Conservation (phyloP, 257 asterid species). For the Coffea eugenioides region DNA sequence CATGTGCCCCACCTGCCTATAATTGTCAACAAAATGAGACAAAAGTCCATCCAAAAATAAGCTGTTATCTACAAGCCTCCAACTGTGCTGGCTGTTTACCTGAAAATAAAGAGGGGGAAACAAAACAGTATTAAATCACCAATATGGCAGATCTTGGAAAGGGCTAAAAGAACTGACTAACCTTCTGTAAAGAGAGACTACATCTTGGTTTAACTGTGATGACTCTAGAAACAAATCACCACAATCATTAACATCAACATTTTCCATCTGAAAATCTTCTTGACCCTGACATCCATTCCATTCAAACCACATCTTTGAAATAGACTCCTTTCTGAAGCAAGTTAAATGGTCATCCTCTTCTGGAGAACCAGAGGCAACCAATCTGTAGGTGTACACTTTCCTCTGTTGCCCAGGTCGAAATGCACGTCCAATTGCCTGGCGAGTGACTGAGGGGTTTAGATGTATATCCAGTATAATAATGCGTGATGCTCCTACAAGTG, state of each 20-base stretch:
- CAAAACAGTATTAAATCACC: not conserved
- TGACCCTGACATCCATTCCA: slow-evolving; percentile 71
- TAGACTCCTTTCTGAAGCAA: slow-evolving; percentile 86
- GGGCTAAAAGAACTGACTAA: slow-evolving; percentile 13
- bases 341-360: slow-evolving; percentile 78
- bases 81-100: not conserved
- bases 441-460: slow-evolving; percentile 88
- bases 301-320: slow-evolving; percentile 92
- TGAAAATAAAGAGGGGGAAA: not conserved
- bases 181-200: slow-evolving; percentile 55
- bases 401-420: slow-evolving; percentile 86
- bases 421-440: slow-evolving; percentile 97
- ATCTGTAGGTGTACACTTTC: slow-evolving; percentile 74
- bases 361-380: slow-evolving; percentile 72
- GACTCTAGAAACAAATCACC: slow-evolving; percentile 73
- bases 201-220: slow-evolving; percentile 57
- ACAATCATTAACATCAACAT: slow-evolving; percentile 45
- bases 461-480: slow-evolving; percentile 74
- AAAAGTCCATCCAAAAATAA: not conserved
- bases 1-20: not conserved
- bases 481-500: slow-evolving; percentile 95
- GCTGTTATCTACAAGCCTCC: not conserved
- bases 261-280: slow-evolving; percentile 63
- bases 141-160: not conserved
- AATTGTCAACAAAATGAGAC: not conserved